These are phyloP conservation scores for Chaetoceros muelleri DNA, from an alignment of 108 stramenopile genomes.

Conservation along the genomic window DNA sequence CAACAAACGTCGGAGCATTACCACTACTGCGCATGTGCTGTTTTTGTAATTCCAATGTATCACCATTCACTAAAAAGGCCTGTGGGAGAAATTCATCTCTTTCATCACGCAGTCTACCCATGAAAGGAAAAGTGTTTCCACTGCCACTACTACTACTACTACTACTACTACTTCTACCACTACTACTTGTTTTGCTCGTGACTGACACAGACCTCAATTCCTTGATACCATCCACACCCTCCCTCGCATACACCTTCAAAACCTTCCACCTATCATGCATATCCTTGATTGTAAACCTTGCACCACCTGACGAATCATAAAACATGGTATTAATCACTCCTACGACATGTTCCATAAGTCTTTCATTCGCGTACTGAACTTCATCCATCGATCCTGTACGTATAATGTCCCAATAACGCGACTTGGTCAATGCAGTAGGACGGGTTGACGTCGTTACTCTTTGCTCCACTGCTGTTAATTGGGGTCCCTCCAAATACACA, in stretches of 20 bases:
- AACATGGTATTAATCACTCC: conserved; percentile 52
- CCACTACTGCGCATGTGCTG: background rate
- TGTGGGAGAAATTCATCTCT: background rate
- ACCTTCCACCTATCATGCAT: conserved; percentile 50
- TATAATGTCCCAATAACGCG: background rate
- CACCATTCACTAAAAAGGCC: background rate
- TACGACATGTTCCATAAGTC: background rate
- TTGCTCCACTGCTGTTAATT: too few relatives aligned
- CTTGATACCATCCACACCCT: background rate
- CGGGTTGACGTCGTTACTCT: too few relatives aligned
- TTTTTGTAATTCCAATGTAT: background rate
- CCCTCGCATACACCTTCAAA: conserved; percentile 16
- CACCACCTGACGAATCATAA: conserved; percentile 69
- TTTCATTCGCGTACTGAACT: background rate
- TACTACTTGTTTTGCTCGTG: background rate
- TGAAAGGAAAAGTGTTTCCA: background rate
- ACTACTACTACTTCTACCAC: background rate
- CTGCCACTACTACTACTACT: background rate
- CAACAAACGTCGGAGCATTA: background rate
- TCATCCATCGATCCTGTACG: background rate
- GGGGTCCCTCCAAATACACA: too few relatives aligned
- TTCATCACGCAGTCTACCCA: background rate
- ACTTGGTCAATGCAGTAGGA: background rate
- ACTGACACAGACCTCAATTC: too few relatives aligned
- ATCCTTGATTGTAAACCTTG: conserved; percentile 37